Percentiles rank a stretch among this genome's conserved stretches.
These are phyloP conservation scores for Claviceps sp. DNA, from an alignment of 2,329 filamentous ascomycete species.

Conservation along the genomic window DNA sequence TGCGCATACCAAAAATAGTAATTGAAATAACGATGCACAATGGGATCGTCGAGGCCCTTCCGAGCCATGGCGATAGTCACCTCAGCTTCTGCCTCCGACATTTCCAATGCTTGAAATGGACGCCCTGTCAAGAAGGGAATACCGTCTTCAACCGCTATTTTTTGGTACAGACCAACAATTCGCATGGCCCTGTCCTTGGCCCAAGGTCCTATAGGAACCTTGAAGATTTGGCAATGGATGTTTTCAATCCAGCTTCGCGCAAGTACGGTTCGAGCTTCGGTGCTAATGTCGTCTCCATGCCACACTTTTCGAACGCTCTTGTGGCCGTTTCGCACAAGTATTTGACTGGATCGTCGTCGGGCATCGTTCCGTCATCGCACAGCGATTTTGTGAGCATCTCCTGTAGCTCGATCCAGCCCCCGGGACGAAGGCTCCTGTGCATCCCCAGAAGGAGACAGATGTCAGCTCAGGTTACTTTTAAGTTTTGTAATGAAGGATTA, in stretches of 20 bases:
- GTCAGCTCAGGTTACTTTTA: background rate
- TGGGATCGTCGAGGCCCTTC: slow-evolving; percentile 14
- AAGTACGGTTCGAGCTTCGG: slow-evolving; percentile 8
- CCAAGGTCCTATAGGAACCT: slow-evolving; percentile 26
- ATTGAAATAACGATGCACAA: slow-evolving; percentile 23
- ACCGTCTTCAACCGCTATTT: slow-evolving; percentile 21
- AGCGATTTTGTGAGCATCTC: slow-evolving; percentile 21
- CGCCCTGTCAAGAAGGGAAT: slow-evolving; percentile 22
- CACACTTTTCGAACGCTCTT: slow-evolving; percentile 8
- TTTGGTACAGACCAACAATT: slow-evolving; percentile 25
- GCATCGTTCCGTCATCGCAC: slow-evolving; percentile 22
- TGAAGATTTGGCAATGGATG: slow-evolving; percentile 20
- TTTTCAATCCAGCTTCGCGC: slow-evolving; percentile 10
- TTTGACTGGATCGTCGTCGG: slow-evolving; percentile 7
- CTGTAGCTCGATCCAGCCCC: slow-evolving; percentile 31
- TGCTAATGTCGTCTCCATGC: slow-evolving; percentile 9
- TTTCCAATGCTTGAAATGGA: slow-evolving; percentile 18
- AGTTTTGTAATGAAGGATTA: too few species aligned
- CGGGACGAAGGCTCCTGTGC: slow-evolving; percentile 20
- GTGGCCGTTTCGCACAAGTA: slow-evolving; percentile 6
- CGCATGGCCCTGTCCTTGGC: slow-evolving; percentile 19
- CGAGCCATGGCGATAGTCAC: slow-evolving; percentile 14
- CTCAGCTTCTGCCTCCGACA: slow-evolving; percentile 16
- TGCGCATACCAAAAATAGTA: slow-evolving; percentile 25
- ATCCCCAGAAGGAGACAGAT: background rate